A percentile compares a stretch with the other conserved stretches of the same genome.
phyloP scores from a whole-genome alignment of 2,329 filamentous ascomycete genomes.

The Cadophora sp. region DNA sequence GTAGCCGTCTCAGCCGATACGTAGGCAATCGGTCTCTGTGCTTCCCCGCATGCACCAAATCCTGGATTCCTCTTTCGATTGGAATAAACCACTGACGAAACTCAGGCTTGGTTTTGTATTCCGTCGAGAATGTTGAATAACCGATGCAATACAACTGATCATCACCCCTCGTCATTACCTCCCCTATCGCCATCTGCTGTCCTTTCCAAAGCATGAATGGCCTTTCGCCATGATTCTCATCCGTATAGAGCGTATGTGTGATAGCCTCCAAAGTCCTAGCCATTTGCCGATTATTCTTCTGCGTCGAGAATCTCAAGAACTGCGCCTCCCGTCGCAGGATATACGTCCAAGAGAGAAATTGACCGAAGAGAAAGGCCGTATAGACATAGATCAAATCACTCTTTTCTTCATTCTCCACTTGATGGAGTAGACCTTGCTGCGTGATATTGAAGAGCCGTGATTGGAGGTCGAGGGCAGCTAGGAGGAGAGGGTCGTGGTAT shows the following conservation, averaged over 20 bases:
- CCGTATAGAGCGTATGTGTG: conserved; percentile 31
- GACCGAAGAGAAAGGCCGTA: conserved; percentile 39
- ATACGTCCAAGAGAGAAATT: conserved; percentile 41
- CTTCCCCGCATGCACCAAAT: conserved; percentile 3
- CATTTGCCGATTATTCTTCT: conserved; percentile 37
- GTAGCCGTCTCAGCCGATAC: conserved; percentile 18
- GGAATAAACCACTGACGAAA: conserved; percentile 22
- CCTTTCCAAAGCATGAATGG: conserved; percentile 42
- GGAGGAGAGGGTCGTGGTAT: conserved; percentile 39
- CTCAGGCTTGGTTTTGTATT: conserved; percentile 17
- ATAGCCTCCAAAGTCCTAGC: conserved; percentile 32
- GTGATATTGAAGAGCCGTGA: conserved; percentile 38
- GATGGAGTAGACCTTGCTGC: conserved; percentile 30
- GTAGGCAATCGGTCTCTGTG: neutral
- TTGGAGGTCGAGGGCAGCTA: conserved; percentile 39
- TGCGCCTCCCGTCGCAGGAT: conserved; percentile 40
- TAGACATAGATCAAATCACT: conserved; percentile 37
- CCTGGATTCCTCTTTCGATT: conserved; percentile 12
- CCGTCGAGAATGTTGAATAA: conserved; percentile 13
- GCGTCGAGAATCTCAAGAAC: conserved; percentile 38
- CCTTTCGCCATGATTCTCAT: conserved; percentile 28
- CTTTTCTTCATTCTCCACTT: conserved; percentile 31
- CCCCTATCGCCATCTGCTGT: conserved; percentile 42
- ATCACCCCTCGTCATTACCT: conserved; percentile 34
- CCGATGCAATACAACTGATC: conserved; percentile 22